Conservation (phyloP, 1,284 basidiomycete genomes). For the Agaricales sp. region DNA sequence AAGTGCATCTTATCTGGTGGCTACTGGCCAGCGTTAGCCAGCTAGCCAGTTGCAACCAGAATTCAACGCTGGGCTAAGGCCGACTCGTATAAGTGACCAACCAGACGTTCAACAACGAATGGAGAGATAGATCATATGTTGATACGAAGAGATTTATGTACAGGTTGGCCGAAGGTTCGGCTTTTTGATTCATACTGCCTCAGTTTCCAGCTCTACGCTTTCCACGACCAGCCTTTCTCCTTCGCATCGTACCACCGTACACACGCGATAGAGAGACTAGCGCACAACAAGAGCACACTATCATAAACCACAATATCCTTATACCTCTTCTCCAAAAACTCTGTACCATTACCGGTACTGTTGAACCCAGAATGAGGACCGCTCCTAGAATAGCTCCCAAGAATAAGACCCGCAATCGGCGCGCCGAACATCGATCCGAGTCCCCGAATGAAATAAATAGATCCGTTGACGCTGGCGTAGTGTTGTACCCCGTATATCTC, state of each 20-base stretch:
- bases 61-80: no score
- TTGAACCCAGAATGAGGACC: conserved; percentile 7
- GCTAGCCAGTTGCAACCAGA: no score
- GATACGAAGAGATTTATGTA: no score
- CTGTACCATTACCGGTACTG: conserved; percentile 1
- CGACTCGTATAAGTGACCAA: no score
- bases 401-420: conserved; percentile 29
- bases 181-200: no score
- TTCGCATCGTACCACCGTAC: conserved; percentile 33
- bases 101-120: no score
- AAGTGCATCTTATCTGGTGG: no score
- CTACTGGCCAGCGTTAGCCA: no score
- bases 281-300: conserved; percentile 25
- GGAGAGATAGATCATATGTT: no score
- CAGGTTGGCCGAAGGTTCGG: no score
- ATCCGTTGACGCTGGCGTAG: conserved; percentile 29
- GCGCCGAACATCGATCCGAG: conserved; percentile 30
- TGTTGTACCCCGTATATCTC: conserved; percentile 32
- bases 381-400: conserved; percentile 25
- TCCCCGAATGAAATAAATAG: conserved; percentile 31
- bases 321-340: conserved; percentile 24
- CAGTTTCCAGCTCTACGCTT: conserved; percentile 22
- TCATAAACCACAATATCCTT: conserved; percentile 29
- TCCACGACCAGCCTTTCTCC: conserved; percentile 33
- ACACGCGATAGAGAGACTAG: conserved; percentile 29